phyloP scores from a whole-genome alignment of 179 eudicot species.

The Silene vulgaris region DNA sequence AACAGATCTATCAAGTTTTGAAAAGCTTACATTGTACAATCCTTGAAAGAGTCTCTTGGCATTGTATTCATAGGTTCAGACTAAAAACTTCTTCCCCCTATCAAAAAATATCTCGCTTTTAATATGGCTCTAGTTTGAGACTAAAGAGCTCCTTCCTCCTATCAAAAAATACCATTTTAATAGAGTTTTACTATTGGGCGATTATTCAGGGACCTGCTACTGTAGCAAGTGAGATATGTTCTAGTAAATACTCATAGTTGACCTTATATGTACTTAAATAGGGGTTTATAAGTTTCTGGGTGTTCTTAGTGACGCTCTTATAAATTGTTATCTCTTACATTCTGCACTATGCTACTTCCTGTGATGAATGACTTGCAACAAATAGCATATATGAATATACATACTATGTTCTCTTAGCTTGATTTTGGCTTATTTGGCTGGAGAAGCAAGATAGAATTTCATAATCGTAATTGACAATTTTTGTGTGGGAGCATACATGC shows the following conservation, averaged over 20 bases:
- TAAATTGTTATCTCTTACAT: background rate
- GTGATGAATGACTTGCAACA: too few species aligned
- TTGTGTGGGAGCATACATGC: background rate
- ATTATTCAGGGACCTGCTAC: background rate
- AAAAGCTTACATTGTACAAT: background rate
- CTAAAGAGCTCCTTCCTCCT: background rate
- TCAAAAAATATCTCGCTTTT: background rate
- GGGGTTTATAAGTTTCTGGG: too few species aligned
- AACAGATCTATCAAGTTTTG: background rate
- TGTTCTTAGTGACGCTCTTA: background rate
- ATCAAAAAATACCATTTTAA: background rate
- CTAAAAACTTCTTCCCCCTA: background rate
- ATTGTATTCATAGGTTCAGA: background rate
- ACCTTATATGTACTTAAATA: background rate
- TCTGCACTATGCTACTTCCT: background rate
- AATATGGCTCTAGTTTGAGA: background rate
- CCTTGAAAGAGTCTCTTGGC: background rate
- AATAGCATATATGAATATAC: background rate
- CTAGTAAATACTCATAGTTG: background rate
- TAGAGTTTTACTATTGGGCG: background rate
- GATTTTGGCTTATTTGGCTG: background rate
- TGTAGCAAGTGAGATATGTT: too few species aligned
- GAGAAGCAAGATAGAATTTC: constrained; percentile 8
- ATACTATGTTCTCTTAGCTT: background rate
- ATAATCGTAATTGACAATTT: background rate